phyloP scores from a whole-genome alignment of 208 protist genomes.

The Leishmania martiniquensis region DNA sequence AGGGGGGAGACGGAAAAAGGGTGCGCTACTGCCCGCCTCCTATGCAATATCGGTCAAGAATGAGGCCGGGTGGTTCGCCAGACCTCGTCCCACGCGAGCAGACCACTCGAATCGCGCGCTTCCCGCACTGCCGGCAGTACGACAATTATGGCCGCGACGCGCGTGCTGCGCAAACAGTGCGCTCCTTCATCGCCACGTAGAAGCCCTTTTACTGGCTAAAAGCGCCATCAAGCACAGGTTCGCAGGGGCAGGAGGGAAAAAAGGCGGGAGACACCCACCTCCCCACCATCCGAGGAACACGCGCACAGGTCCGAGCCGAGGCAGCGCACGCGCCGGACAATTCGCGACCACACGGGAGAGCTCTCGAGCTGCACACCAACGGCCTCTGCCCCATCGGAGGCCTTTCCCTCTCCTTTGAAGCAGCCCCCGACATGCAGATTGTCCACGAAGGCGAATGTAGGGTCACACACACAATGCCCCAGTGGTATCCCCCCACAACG shows the following conservation, averaged over 20 bases:
- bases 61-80: neutral
- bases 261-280: too few relatives aligned
- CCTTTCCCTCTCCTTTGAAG: neutral
- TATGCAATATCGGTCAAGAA: neutral
- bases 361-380: neutral
- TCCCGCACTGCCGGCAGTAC: neutral
- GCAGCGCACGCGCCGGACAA: too few relatives aligned
- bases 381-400: too few relatives aligned
- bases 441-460: neutral
- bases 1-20: neutral
- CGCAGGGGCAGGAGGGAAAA: too few relatives aligned
- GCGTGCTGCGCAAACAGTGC: neutral
- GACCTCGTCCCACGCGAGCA: neutral
- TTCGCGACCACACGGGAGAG: too few relatives aligned
- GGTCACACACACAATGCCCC: neutral
- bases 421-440: neutral
- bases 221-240: too few relatives aligned
- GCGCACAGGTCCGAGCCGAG: too few relatives aligned
- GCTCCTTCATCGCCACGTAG: neutral
- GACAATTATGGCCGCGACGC: neutral
- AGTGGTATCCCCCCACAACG: neutral
- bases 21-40: neutral
- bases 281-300: too few relatives aligned
- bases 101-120: neutral
- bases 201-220: neutral